Conservation (phyloP, 768 basidiomycete genomes). For the Calocera cornea region DNA sequence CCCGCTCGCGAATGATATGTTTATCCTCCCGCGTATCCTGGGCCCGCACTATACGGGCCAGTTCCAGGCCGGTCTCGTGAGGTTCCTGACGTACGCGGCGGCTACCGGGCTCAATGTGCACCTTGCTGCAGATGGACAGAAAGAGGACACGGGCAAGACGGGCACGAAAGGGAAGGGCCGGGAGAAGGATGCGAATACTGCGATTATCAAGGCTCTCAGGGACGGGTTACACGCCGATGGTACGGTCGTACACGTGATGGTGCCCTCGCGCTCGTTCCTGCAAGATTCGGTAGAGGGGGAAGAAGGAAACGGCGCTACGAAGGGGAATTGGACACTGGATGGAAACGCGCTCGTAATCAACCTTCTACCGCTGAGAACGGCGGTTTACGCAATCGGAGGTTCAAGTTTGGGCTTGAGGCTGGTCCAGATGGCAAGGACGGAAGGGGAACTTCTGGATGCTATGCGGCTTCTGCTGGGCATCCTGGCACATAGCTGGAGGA, state of each 20-base stretch:
- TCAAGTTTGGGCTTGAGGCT: conserved; percentile 57
- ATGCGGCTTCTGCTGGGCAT: conserved; percentile 36
- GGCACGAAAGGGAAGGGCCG: conserved; percentile 10
- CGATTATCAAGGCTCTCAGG: neutral
- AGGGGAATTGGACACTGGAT: conserved; percentile 8
- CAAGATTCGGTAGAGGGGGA: conserved; percentile 9
- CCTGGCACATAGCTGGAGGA: conserved; percentile 53
- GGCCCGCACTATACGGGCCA: conserved; percentile 64
- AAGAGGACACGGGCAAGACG: conserved; percentile 9
- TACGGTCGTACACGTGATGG: conserved; percentile 1
- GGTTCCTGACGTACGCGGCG: conserved; percentile 74
- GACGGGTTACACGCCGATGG: conserved; percentile 4
- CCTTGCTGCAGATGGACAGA: conserved; percentile 33
- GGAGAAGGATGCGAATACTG: conserved; percentile 10
- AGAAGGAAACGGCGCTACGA: neutral
- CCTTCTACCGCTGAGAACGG: conserved; percentile 51
- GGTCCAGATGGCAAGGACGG: conserved; percentile 58
- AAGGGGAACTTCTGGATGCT: conserved; percentile 62
- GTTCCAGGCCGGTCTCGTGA: conserved; percentile 60
- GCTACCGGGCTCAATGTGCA: conserved; percentile 74
- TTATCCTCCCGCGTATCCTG: conserved; percentile 64
- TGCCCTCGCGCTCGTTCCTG: neutral
- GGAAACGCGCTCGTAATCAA: conserved; percentile 52
- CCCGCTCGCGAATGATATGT: conserved; percentile 40
- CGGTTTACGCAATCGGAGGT: conserved; percentile 74